A percentile compares a stretch with the other conserved stretches of the same genome.
These are phyloP conservation scores for Podila minutissima DNA, from an alignment of 192 early-diverging fungal species.

Conservation along the genomic window DNA sequence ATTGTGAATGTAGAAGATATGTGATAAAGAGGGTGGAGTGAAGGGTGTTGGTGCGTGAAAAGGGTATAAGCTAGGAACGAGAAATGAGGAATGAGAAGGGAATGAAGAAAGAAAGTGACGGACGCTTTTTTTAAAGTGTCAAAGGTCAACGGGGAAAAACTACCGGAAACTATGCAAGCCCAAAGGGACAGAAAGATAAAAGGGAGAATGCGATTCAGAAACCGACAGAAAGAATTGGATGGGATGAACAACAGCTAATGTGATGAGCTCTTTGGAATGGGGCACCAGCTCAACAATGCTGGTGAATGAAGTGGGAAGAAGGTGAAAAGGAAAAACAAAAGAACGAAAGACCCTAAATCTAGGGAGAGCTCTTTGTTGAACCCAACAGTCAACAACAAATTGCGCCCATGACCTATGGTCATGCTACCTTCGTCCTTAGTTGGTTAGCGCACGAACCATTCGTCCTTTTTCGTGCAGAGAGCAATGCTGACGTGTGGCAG, in stretches of 20 bases:
- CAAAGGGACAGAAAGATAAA: background rate
- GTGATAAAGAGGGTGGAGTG: background rate
- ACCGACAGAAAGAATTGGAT: background rate
- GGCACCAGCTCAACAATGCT: background rate
- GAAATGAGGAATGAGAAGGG: background rate
- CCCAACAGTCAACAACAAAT: too few species aligned
- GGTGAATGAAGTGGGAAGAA: background rate
- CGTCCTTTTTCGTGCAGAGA: too few species aligned
- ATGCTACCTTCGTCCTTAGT: too few species aligned
- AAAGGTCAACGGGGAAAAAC: conserved; percentile 7
- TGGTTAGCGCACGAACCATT: too few species aligned
- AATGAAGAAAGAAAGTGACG: background rate
- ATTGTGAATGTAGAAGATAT: conserved; percentile 18
- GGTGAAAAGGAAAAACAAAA: too few species aligned
- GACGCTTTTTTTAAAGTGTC: background rate
- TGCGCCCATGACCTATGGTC: too few species aligned
- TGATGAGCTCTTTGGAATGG: background rate
- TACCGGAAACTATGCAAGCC: background rate
- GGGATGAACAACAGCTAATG: background rate
- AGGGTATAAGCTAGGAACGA: background rate
- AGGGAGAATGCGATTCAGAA: background rate
- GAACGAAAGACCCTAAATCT: too few species aligned
- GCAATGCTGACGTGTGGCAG: too few species aligned
- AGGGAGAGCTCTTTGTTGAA: too few species aligned
- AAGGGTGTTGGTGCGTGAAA: background rate